Evolutionary conservation across 2,329 filamentous ascomycete species (phyloP), one percentile per base, ranked within the genome.

Genomic region (Beauveria bassiana): DNA sequence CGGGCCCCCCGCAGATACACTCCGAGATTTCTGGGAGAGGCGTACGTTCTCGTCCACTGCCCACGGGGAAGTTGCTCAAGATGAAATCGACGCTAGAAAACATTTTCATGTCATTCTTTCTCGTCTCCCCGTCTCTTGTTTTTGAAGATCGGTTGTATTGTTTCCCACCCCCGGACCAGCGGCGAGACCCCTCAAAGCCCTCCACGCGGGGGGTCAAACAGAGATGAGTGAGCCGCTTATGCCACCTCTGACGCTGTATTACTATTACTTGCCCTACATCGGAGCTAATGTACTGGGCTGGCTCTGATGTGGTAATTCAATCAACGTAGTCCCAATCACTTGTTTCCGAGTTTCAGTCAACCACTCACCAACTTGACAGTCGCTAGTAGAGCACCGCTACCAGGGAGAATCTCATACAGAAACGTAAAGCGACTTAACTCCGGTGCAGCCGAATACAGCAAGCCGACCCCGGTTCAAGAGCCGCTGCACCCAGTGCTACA

Each of bases 191-290:
- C 34, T 38, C 42, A n/a, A 43, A 10, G 1, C 16, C 18, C 8
- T 43, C 42, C 47, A 50, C 24, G 34, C 34, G 14, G 34, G 34
- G 34, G 34, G 34, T 38, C 34, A 38, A 38, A 38, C 40, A 20
- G 18, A 51, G 38, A 51, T 59, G 46, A 59, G 46, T 51, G 56
- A 59, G 56, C 31, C 56, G 57, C 40, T 53, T 60, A 60, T 60
- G 57, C 12, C 49, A 60, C 22, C 28, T 60, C 57, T 60, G 57
- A 60, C 57, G 20, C 40, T 34, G 22, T 60, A 60, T 60, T 60
- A 60, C 57, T 60, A 40, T 16, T 38, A 18, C 18, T 14, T 5
- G 24, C 31, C 49, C 49, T 60, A 59, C 57, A 46, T 60, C 49
- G 57, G 49, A 60, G 57, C 57, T 60, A 60, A 52, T 53, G 34